Conservation (phyloP, 805 yeast species). For the Candida railenensis region DNA sequence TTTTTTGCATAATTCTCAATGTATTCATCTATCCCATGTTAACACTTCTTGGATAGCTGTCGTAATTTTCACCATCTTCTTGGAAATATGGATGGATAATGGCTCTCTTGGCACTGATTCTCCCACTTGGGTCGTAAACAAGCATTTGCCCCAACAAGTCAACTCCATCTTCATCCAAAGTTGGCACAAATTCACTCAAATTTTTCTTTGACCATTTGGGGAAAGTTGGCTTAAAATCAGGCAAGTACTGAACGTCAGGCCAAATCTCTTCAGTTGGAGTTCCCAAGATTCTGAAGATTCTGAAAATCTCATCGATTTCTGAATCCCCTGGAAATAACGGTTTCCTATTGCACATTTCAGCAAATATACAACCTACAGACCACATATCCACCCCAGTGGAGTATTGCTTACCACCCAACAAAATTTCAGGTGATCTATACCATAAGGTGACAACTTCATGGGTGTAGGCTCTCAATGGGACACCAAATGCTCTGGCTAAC, state of each 20-base stretch:
- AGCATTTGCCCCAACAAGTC: constrained; percentile 78
- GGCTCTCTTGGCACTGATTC: constrained; percentile 94
- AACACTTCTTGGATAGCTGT: constrained; percentile 34
- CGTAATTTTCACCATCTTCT: constrained; percentile 42
- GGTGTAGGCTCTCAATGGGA: constrained; percentile 93
- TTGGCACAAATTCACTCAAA: constrained; percentile 70
- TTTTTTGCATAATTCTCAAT: neutral
- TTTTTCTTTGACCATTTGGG: constrained; percentile 84
- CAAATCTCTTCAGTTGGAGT: constrained; percentile 91
- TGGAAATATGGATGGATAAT: constrained; percentile 83
- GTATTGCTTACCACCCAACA: constrained; percentile 94
- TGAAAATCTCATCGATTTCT: constrained; percentile 94
- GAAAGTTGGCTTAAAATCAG: constrained; percentile 91
- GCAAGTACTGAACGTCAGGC: constrained; percentile 91
- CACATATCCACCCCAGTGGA: constrained; percentile 99
- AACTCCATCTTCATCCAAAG: constrained; percentile 78
- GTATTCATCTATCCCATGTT: constrained; percentile 32
- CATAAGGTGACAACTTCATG: constrained; percentile 98
- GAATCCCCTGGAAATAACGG: constrained; percentile 97
- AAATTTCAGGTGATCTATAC: constrained; percentile 96
- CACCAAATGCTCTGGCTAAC: constrained; percentile 95
- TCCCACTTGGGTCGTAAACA: constrained; percentile 87
- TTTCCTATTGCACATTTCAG: constrained; percentile 95
- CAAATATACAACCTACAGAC: constrained; percentile 97
- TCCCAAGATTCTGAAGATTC: constrained; percentile 88